Base-by-base conservation (phyloP, 441 rosid species). In the Pelargonium cotyledonis region DNA sequence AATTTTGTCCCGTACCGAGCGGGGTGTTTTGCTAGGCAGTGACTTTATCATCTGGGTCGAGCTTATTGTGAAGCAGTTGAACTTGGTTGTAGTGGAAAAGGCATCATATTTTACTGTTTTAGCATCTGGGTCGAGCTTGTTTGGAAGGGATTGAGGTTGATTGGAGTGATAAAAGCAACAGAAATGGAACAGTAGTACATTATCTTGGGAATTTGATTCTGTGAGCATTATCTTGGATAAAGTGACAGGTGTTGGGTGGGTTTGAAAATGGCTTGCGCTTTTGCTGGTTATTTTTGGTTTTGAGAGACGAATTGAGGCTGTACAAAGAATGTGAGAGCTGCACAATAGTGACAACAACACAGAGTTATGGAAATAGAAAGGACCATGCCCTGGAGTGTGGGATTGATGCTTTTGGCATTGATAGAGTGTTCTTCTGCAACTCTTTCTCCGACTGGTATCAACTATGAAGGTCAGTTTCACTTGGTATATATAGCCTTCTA, bases 381-480 rank as follows among this genome's bases (percentile, higher is more conserved):
- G 55, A 1, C 55, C 55, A 47, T 47, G 55, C 12, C 55, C 55
- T 47, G 55, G 55, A 47, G 2, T 47, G 55, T 47, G 55, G 55
- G 55, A n/a, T 47, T 47, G 55, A 14, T 47, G 55, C 55, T 47
- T 12, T 9, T 47, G n/a, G 55, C 55, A 47, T 47, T 47, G 55
- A 47, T 47, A n/a, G 55, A 9, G 55, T 71, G 83, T 72, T 88
- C 84, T 19, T 72, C 74, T 71, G 95, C 89, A 43, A 71, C 88
- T 82, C 85, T 94, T 73, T 91, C 99, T 69, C 80, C 97, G n/a
- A 86, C 88, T 85, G 99, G 99, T 67, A 89, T 94, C 38, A 94
- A 94, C 88, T 94, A 76, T 81, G 99, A 94, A 89, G 99, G 99
- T 89, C 1, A 11, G 55, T 47, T 47, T 47, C 55, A 11, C 55